Conservation (phyloP, 345 rosid genomes). For the Eucalyptus urophylla region DNA sequence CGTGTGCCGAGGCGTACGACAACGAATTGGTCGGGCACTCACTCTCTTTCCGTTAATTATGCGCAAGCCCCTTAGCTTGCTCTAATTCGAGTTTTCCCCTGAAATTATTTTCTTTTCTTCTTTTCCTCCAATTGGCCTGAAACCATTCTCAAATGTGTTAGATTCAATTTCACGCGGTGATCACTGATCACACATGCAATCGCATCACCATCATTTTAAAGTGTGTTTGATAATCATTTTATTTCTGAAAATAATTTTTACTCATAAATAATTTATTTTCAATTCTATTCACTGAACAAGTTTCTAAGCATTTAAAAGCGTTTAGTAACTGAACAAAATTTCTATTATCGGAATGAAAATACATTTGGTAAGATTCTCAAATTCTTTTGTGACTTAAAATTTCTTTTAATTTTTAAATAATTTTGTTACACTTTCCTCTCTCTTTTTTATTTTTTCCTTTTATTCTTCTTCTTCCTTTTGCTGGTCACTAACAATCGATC, state of each 20-base stretch:
- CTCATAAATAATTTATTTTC: too few relatives aligned
- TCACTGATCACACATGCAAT: neutral
- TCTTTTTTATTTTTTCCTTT: too few relatives aligned
- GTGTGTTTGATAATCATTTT: too few relatives aligned
- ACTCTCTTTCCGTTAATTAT: neutral
- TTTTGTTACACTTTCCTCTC: too few relatives aligned
- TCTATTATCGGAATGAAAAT: rapidly evolving
- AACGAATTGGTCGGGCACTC: neutral
- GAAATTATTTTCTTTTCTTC: neutral
- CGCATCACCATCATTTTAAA: neutral
- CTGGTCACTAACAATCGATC: rapidly evolving
- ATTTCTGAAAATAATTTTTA: too few relatives aligned
- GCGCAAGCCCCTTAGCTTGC: neutral
- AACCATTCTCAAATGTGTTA: neutral
- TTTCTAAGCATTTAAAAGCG: too few relatives aligned
- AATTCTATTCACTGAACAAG: rapidly evolving
- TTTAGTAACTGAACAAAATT: too few relatives aligned
- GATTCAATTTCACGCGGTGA: neutral
- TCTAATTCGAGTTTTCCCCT: neutral
- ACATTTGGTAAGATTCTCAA: rapidly evolving
- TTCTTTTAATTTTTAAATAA: too few relatives aligned
- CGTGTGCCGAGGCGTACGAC: neutral
- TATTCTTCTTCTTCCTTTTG: too few relatives aligned
- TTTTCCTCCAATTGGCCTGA: neutral
- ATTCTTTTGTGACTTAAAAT: too few relatives aligned